Percentiles rank a stretch among this genome's conserved stretches.
Conservation (phyloP, 495 filamentous ascomycete species). For the Lasiosphaeria hispida region DNA sequence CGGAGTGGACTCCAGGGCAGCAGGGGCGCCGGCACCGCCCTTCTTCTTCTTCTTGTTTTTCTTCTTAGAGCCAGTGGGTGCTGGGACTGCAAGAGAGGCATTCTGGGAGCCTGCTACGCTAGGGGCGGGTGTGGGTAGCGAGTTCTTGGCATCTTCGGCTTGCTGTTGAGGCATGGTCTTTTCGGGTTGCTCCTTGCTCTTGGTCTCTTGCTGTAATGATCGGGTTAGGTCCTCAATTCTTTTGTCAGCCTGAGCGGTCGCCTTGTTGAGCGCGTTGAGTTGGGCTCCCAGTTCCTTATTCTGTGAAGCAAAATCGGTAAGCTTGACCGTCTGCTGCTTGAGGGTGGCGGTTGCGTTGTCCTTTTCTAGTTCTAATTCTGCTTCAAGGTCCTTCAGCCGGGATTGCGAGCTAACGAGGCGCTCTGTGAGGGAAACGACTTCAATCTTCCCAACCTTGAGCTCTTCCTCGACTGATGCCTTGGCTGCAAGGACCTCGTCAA, state of each 20-base stretch:
- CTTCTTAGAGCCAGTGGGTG: constrained; percentile 59
- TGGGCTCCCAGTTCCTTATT: constrained; percentile 40
- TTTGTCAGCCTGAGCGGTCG: constrained; percentile 31
- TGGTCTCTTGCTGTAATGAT: constrained; percentile 34
- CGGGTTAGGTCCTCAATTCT: constrained; percentile 30
- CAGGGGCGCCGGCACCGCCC: constrained; percentile 37
- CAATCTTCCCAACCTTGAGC: constrained; percentile 47
- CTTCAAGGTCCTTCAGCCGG: constrained; percentile 54
- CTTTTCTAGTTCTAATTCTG: constrained; percentile 43
- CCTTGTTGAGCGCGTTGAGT: constrained; percentile 28
- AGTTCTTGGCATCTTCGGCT: constrained; percentile 34
- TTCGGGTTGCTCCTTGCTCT: constrained; percentile 35
- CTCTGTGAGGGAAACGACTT: constrained; percentile 47
- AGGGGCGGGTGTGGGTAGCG: constrained; percentile 15
- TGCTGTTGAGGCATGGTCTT: constrained; percentile 30
- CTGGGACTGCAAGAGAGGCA: constrained; percentile 15
- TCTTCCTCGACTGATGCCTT: constrained; percentile 48
- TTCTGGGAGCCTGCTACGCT: constrained; percentile 12
- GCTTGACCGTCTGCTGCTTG: constrained; percentile 36
- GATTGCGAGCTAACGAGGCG: constrained; percentile 49
- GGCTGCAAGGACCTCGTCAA: constrained; percentile 57
- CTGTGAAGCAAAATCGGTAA: constrained; percentile 25
- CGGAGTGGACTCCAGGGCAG: constrained; percentile 21
- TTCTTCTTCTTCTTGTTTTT: constrained; percentile 92
- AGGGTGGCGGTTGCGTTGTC: constrained; percentile 32